phyloP scores from a whole-genome alignment of 352 stramenopile species.

The Salisapilia sapeloensis region DNA sequence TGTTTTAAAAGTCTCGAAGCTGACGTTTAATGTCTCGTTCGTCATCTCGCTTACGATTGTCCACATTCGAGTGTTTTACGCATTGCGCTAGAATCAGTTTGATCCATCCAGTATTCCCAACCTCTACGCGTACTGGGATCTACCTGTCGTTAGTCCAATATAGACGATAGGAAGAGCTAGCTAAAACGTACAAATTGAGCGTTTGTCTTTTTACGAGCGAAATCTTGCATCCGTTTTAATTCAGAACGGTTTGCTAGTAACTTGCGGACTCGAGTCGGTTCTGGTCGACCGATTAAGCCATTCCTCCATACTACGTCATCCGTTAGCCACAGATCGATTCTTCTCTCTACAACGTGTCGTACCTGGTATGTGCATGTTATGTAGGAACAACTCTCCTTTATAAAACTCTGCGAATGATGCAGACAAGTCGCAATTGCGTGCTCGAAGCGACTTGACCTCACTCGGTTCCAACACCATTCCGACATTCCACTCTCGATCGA shows the following conservation, averaged over 20 bases:
- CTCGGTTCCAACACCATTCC: slow-evolving; percentile 53
- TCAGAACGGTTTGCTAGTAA: slow-evolving; percentile 54
- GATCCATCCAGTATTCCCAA: slow-evolving; percentile 68
- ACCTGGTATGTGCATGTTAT: slow-evolving; percentile 67
- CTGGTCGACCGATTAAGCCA: slow-evolving; percentile 51
- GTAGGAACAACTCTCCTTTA: slow-evolving; percentile 48
- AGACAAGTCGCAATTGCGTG: slow-evolving; percentile 47
- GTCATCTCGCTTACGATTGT: slow-evolving; percentile 60
- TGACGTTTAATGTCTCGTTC: slow-evolving; percentile 58
- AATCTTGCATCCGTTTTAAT: slow-evolving; percentile 59
- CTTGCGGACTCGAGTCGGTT: slow-evolving; percentile 52
- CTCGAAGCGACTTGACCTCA: slow-evolving; percentile 61
- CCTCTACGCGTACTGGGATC: slow-evolving; percentile 56
- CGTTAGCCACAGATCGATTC: slow-evolving; percentile 1
- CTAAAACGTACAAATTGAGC: slow-evolving; percentile 56
- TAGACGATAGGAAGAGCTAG: not conserved
- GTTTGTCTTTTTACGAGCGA: slow-evolving; percentile 34
- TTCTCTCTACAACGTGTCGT: slow-evolving; percentile 1
- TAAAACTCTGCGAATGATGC: slow-evolving; percentile 64
- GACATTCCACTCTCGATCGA: slow-evolving; percentile 63
- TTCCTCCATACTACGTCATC: slow-evolving; percentile 40
- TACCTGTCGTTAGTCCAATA: slow-evolving; percentile 6
- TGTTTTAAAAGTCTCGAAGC: slow-evolving; percentile 65
- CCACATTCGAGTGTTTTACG: slow-evolving; percentile 39
- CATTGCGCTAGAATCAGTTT: slow-evolving; percentile 67